Conservation (phyloP, 2,329 filamentous ascomycete species). For the Chaetomium sp. region DNA sequence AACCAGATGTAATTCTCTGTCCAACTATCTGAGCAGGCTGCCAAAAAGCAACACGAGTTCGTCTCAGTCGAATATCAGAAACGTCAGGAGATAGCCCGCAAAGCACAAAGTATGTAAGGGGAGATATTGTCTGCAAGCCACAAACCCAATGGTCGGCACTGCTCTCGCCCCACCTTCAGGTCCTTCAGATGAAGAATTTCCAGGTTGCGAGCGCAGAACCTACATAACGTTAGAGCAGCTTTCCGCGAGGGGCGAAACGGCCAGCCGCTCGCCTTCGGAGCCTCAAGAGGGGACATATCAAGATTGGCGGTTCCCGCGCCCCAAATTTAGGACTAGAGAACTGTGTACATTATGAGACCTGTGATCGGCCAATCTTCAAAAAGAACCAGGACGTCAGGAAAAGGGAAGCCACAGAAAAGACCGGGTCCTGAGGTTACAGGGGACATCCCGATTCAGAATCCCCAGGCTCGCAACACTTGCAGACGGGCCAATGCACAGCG, state of each 20-base stretch:
- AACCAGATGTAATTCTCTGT: too few relatives aligned
- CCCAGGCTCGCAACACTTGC: conserved; percentile 21
- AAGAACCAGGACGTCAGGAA: not conserved
- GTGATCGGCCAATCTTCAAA: not conserved
- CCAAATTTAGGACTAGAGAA: conserved; percentile 11
- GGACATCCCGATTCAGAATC: conserved; percentile 18
- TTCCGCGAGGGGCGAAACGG: conserved; percentile 9
- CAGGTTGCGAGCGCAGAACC: too few relatives aligned
- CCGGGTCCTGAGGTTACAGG: conserved; percentile 14
- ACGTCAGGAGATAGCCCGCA: too few relatives aligned
- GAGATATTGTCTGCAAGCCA: too few relatives aligned
- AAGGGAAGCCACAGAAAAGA: not conserved
- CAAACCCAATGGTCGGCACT: too few relatives aligned
- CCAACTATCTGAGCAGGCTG: too few relatives aligned
- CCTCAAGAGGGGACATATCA: not conserved
- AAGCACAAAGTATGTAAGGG: too few relatives aligned
- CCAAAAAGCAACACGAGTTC: too few relatives aligned
- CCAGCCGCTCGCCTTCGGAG: conserved; percentile 4
- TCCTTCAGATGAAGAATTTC: too few relatives aligned
- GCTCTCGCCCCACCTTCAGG: too few relatives aligned
- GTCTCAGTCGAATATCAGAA: too few relatives aligned
- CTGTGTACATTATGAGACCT: not conserved
- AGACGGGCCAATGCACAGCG: conserved; percentile 29
- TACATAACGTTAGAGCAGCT: not conserved
- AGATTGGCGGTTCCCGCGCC: not conserved